These are phyloP conservation scores for Jasminum sambac DNA, from an alignment of 257 asterid species.

Conservation along the genomic window DNA sequence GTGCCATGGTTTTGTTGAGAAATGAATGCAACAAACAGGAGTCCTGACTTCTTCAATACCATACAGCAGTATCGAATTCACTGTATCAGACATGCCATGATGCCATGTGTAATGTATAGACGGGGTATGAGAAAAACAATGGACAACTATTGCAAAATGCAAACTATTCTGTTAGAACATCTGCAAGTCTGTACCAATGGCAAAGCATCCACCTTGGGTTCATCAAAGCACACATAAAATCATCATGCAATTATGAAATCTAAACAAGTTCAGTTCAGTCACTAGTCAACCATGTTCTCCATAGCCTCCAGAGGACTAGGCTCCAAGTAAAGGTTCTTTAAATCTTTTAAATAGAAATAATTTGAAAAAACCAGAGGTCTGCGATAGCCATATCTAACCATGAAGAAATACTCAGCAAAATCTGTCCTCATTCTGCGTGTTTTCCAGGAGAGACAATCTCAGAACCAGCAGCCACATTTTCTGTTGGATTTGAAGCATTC, in stretches of 20 bases:
- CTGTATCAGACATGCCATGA: neutral
- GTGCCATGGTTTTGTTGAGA: too few species aligned
- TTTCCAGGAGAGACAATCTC: slow-evolving; percentile 18
- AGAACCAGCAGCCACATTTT: slow-evolving; percentile 3
- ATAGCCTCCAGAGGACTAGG: neutral
- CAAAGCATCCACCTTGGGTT: neutral
- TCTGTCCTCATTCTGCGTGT: slow-evolving; percentile 4
- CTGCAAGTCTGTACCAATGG: neutral
- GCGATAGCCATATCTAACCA: neutral
- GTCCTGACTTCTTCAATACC: too few species aligned
- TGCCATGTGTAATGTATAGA: neutral
- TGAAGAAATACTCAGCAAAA: neutral
- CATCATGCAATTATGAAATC: neutral
- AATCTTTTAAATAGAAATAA: neutral
- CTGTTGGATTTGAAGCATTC: slow-evolving; percentile 10
- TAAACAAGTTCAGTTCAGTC: neutral
- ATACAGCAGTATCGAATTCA: too few species aligned
- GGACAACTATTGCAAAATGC: neutral
- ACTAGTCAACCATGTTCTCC: neutral
- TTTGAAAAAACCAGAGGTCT: neutral
- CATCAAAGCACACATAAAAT: neutral
- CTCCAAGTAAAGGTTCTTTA: neutral
- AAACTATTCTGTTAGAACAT: neutral
- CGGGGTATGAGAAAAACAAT: neutral
- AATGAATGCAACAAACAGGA: too few species aligned